Conservation (phyloP, 1,284 basidiomycete genomes). For the Microbotryum violaceum region DNA sequence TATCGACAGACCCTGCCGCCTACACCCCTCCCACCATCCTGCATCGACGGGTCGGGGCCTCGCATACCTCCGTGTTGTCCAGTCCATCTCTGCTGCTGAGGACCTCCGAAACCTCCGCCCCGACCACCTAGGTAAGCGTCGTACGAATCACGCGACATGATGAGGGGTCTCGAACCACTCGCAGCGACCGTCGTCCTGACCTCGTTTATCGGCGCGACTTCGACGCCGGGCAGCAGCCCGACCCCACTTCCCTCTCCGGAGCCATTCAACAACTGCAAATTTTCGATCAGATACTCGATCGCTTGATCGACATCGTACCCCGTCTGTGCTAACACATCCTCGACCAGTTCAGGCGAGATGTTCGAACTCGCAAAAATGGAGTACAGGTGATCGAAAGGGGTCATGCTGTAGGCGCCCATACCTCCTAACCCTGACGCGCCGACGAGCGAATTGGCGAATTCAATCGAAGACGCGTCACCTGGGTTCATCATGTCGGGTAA, state of each 20-base stretch:
- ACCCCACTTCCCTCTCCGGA: conserved; percentile 25
- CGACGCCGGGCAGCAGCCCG: conserved; percentile 18
- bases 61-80: conserved; percentile 31
- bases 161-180: conserved; percentile 29
- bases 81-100: neutral
- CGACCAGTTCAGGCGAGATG: conserved; percentile 78
- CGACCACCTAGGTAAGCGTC: conserved; percentile 22
- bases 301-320: conserved; percentile 91
- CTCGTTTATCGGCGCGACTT: conserved; percentile 3
- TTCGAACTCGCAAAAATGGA: conserved; percentile 78
- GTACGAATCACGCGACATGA: conserved; percentile 34
- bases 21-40: conserved; percentile 17
- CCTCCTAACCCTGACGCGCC: conserved; percentile 16
- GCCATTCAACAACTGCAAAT: conserved; percentile 35
- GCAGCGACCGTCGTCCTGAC: conserved; percentile 6
- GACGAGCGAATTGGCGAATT: conserved; percentile 26
- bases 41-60: conserved; percentile 22
- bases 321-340: conserved; percentile 78
- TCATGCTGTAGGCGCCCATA: conserved; percentile 54
- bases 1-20: conserved; percentile 71
- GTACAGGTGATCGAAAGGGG: conserved; percentile 88
- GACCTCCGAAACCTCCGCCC: conserved; percentile 8
- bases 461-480: conserved; percentile 22
- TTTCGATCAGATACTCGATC: conserved; percentile 82
- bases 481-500: conserved; percentile 15